Evolutionary conservation across 768 basidiomycete genomes (phyloP), one percentile per base, ranked within the genome.

Genomic region (Chlorophyllum brunneum): DNA sequence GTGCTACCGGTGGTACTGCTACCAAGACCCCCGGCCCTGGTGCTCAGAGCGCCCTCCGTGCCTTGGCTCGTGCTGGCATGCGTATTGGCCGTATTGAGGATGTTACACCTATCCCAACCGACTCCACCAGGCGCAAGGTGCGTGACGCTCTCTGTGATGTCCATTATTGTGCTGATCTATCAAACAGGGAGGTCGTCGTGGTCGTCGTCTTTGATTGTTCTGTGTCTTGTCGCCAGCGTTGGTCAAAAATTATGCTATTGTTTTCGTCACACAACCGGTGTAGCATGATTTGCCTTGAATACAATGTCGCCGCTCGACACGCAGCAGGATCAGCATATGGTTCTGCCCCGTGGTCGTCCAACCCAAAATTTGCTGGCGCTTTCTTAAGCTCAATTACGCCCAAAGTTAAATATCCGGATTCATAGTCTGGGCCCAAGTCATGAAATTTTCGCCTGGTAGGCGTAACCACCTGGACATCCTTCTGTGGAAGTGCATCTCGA

Each of bases 1-100:
- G 97, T 61, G 97, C 97, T 41, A 98, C 97, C 51, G 97, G 88
- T 62, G 97, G 97, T 67, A 98, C 94, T 50, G 95, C 94, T 59
- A 98, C 97, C 65, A 99, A 98, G 79, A 95, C 95, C 56, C 97
- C 97, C 37, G 97, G 97, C 43, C 97, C 97, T 15, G 97, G 97
- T 72, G 97, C 93, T 40, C 97, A 99, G 79, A 90, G 89, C 62
- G 95, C 97, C 37, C 88, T 98, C 65, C 92, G 95, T 73, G 97
- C 95, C 47, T 87, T 98, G 54, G 97, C 97, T 63, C 94, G 95
- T 75, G 86, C 95, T 53, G 95, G 97, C 48, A 97, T 99, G 93
- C 79, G 88, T 59, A 98, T 99, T 61, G 97, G 97, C 53, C 81
- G 97, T 59, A 98, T 99, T 63, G 95, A 98, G 75, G 95, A 99